Percentiles rank a stretch among this genome's conserved stretches.
phyloP scores from a whole-genome alignment of 768 basidiomycete genomes.

The Tephrocybe sp. region DNA sequence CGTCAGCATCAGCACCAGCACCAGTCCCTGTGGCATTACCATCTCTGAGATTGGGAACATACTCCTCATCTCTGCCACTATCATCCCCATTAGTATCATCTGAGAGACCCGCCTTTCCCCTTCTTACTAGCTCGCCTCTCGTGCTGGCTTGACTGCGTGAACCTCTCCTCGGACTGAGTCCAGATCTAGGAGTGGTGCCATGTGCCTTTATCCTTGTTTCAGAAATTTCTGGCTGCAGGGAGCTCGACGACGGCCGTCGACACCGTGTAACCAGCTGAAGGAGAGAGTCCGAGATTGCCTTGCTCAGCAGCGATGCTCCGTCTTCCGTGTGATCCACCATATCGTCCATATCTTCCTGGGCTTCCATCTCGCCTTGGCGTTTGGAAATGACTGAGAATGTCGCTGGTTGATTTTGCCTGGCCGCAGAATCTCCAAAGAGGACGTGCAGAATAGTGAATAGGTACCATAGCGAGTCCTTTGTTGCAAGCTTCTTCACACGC shows the following conservation, averaged over 20 bases:
- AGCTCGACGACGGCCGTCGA: slow-evolving; percentile 6
- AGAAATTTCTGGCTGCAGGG: not conserved
- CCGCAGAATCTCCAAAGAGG: slow-evolving; percentile 21
- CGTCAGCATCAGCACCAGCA: slow-evolving; percentile 4
- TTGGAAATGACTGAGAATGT: slow-evolving; percentile 1
- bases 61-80: slow-evolving; percentile 4
- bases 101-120: not conserved
- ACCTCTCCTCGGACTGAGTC: not conserved
- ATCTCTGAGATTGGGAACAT: not conserved
- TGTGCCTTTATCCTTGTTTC: not conserved
- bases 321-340: not conserved
- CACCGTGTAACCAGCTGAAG: slow-evolving; percentile 14
- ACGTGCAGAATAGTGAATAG: slow-evolving; percentile 43
- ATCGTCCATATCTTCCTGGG: not conserved
- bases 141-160: not conserved
- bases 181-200: not conserved
- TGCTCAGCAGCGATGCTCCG: slow-evolving; percentile 8
- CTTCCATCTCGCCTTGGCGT: not conserved
- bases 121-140: not conserved
- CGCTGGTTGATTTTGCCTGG: not conserved
- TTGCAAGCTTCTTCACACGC: slow-evolving; percentile 37
- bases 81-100: not conserved
- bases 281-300: slow-evolving; percentile 15
- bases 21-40: not conserved
- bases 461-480: slow-evolving; percentile 53